phyloP scores from a whole-genome alignment of 305 asterid genomes.

The Salvia sclarea region DNA sequence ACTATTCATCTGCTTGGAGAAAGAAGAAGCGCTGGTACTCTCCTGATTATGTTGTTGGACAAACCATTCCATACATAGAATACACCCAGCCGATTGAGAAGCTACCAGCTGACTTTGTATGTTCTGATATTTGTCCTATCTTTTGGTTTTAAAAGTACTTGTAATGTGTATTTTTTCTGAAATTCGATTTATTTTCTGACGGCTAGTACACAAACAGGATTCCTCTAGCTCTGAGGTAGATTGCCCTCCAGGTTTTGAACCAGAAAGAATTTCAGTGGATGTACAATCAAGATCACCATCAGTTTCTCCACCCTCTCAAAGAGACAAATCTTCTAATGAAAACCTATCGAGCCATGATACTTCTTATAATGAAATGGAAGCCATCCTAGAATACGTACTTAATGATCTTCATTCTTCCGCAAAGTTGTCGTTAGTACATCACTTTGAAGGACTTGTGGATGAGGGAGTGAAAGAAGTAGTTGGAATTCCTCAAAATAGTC shows the following conservation, averaged over 20 bases:
- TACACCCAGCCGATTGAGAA: constrained; percentile 36
- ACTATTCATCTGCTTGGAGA: constrained; percentile 78
- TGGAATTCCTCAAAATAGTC: constrained; percentile 37
- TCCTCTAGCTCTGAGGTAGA: constrained; percentile 51
- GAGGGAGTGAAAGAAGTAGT: constrained; percentile 63
- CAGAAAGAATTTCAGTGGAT: constrained; percentile 40
- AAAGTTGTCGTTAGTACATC: constrained; percentile 49
- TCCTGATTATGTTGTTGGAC: constrained; percentile 41
- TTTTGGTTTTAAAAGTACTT: constrained; percentile 26
- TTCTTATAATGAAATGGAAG: constrained; percentile 40
- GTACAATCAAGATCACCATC: constrained; percentile 34
- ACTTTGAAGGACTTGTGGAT: constrained; percentile 53
- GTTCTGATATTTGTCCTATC: constrained; percentile 33
- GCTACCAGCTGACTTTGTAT: constrained; percentile 52
- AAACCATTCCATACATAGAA: constrained; percentile 32
- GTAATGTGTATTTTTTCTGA: constrained; percentile 34
- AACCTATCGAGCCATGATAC: constrained; percentile 26
- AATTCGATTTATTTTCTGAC: constrained; percentile 41
- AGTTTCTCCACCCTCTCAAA: constrained; percentile 39
- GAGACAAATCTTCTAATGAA: constrained; percentile 35
- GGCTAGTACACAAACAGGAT: constrained; percentile 50
- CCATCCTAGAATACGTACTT: constrained; percentile 55
- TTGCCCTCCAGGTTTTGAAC: constrained; percentile 86
- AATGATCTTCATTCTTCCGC: constrained; percentile 74
- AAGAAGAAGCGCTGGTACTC: constrained; percentile 66